A percentile compares a stretch with the other conserved stretches of the same genome.
These are phyloP conservation scores for Globisporangium polare DNA, from an alignment of 352 stramenopile genomes.

Conservation along the genomic window DNA sequence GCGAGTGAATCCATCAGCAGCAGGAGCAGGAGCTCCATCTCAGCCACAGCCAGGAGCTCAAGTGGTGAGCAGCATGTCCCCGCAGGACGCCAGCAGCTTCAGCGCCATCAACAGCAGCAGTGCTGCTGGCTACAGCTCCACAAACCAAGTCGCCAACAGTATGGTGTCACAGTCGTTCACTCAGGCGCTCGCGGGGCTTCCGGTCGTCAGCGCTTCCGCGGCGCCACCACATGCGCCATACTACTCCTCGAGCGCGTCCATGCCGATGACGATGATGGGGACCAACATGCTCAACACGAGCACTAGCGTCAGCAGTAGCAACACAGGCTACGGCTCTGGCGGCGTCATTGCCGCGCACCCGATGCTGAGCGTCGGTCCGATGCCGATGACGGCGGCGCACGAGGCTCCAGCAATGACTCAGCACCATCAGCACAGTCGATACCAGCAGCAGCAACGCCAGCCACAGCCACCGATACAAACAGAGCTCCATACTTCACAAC, in stretches of 20 bases:
- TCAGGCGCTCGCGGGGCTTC: constrained; percentile 5
- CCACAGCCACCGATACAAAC: background rate
- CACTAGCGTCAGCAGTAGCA: background rate
- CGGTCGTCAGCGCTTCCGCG: background rate
- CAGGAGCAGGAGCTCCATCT: background rate
- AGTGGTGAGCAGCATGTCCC: background rate
- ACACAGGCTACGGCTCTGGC: background rate
- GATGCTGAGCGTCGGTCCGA: background rate
- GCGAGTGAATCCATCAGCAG: constrained; percentile 5
- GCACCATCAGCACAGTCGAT: background rate
- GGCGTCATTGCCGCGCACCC: background rate
- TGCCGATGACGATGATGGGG: constrained; percentile 4
- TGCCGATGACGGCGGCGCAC: background rate
- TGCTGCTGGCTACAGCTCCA: background rate
- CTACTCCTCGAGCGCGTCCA: background rate
- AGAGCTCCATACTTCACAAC: background rate
- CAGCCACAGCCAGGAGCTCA: background rate
- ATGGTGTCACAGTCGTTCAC: constrained; percentile 12
- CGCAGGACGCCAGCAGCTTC: background rate
- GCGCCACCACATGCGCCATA: background rate
- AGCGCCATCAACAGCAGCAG: background rate
- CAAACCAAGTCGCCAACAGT: background rate
- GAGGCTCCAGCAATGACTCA: background rate
- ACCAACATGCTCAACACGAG: background rate
- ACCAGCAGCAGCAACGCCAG: background rate